Base-by-base conservation (phyloP, 495 filamentous ascomycete species). In the Xylaria grammica region DNA sequence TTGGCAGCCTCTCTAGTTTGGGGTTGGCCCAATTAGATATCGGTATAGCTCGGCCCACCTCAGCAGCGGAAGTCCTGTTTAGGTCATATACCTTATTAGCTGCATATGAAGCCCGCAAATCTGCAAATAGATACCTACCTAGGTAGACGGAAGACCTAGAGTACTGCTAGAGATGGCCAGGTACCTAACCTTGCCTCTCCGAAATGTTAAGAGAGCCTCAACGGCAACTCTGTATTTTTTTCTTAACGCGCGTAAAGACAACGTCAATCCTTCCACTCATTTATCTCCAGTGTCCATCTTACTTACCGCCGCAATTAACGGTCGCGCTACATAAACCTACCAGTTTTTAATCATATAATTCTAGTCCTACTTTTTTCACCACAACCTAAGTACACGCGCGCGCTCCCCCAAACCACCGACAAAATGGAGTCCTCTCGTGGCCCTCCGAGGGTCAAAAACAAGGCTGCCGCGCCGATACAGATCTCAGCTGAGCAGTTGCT, bases 401-500 rank as follows among this genome's bases (percentile, higher is more conserved):
- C 36, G 45, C 27, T 58, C 44, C 3, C 24, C 36, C 40, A 60
- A 30, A 6, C 5, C 34, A 36, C 38, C 50, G 22, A 20, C 30
- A 82, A 63, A 61, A 99, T 99, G 95, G 95, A 98, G 85, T 84
- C 89, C 34, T 91, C 95, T 70, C 91, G 95, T 38, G 95, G 95
- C 70, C 93, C 95, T 58, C 94, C 96, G 4, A 83, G 93, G 84
- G 96, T 99, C 81, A 97, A 97, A 74, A 97, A 99, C 82, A 99
- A 99, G 89, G 90, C 90, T 65, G 81, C 95, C 55, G 90, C 89
- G 76, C 89, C 89, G 22, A 81, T 90, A 59, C 94, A 97, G 82
- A 96, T 97, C 71, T 93, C 90, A 61, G 95, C 95, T 67, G 95
- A 99, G 80, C 95, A 99, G 83, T 88, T 99, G 66, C 91, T 99